These are phyloP conservation scores for Mrakiaceae sp. DNA, from an alignment of 1,284 basidiomycete genomes.

Conservation along the genomic window DNA sequence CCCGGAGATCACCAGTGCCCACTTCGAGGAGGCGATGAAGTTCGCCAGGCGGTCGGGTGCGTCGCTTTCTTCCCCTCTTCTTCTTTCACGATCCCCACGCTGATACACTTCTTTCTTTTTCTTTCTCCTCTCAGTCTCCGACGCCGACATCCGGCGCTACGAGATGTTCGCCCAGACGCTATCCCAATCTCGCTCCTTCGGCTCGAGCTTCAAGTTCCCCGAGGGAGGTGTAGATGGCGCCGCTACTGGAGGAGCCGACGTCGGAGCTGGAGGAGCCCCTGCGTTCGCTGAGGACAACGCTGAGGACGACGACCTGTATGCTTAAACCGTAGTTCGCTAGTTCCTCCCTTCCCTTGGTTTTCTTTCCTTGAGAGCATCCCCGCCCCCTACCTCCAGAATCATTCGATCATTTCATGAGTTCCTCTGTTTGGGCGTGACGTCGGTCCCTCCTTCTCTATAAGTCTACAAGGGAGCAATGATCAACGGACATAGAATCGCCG, in stretches of 20 bases:
- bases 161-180: conserved; percentile 85
- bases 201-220: conserved; percentile 94
- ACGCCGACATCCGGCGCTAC: conserved; percentile 88
- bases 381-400: neutral
- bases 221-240: conserved; percentile 48
- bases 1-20: conserved; percentile 85
- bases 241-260: conserved; percentile 38
- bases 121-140: conserved; percentile 80
- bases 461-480: too few relatives aligned
- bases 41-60: conserved; percentile 41
- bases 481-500: too few relatives aligned
- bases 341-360: neutral
- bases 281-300: conserved; percentile 68
- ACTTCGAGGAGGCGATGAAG: conserved; percentile 98
- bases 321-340: conserved; percentile 28
- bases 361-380: neutral
- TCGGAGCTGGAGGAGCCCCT: conserved; percentile 45
- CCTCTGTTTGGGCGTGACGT: too few relatives aligned
- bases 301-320: conserved; percentile 74
- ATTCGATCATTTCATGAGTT: neutral
- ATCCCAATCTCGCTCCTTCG: conserved; percentile 67
- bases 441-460: too few relatives aligned
- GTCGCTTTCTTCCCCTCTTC: conserved; percentile 20
- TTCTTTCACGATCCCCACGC: conserved; percentile 18
- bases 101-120: conserved; percentile 23